Base-by-base conservation (phyloP, 495 filamentous ascomycete species). In the Aspergillus olivimuriae region DNA sequence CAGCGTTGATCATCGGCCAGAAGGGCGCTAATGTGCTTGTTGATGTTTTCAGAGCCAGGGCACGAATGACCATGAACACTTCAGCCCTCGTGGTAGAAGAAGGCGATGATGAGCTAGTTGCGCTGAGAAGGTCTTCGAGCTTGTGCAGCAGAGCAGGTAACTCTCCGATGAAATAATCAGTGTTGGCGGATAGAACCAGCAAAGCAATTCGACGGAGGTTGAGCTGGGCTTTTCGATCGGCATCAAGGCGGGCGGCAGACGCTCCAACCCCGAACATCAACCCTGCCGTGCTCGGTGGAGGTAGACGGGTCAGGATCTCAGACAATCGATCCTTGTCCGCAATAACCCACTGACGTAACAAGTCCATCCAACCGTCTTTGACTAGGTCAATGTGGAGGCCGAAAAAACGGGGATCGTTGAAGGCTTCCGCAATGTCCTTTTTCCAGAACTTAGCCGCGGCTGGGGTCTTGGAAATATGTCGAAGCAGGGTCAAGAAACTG, bases 181-280 rank as follows among this genome's bases (percentile, higher is more conserved):
- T 62, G 6, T 73, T 76, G 17, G 80, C 77, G 15, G 89, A 84
- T 14, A 95, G 69, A 21, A 95, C 63, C 19, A 96, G 68, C 17
- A 86, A 67, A 16, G 88, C 80, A 40, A 94, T 80, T 40, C 92
- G 77, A 7, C 89, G 84, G 10, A 99, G 79, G 57, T 89, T 95
- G 26, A 95, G 77, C 56, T 96, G 91, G 6, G 89, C 86, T 61
- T 84, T 92, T 39, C 89, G 84, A 62, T 99, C 92, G 7, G 92
- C 89, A 67, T 99, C 92, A 33, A 89, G 70, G 46, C 92, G 76
- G n/a, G 92, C 92, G 17, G 90, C 91, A 24, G 86, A 90, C 5
- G 92, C 94, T 39, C 92, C 92, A 4, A 99, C 92, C 17, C 92
- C 92, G 49, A 99, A 99, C 60, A 99, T 88, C 43, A 97, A 94